A percentile compares a stretch with the other conserved stretches of the same genome.
These are phyloP conservation scores for Coniochaeta sp. DNA, from an alignment of 2,329 filamentous ascomycete species.

Conservation along the genomic window DNA sequence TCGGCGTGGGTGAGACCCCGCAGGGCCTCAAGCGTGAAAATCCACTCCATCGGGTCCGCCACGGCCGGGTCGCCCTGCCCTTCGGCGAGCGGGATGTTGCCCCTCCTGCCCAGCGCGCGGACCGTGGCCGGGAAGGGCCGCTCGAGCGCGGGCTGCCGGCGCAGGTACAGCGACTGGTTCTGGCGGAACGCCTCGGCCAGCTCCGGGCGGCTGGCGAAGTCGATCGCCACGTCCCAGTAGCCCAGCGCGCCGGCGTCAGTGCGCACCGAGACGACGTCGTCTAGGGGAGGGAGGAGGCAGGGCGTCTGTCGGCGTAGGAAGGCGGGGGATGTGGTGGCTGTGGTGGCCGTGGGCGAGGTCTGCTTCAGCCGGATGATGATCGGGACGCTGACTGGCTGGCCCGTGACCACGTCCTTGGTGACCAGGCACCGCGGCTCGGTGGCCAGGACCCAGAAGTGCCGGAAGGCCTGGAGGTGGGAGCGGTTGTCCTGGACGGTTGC, in stretches of 20 bases:
- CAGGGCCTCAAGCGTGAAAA: conserved; percentile 59
- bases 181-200: conserved; percentile 58
- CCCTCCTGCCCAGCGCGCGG: conserved; percentile 53
- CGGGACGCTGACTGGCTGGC: conserved; percentile 68
- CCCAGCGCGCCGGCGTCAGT: conserved; percentile 54
- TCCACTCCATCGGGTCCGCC: conserved; percentile 58
- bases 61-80: conserved; percentile 20
- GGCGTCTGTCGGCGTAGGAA: conserved; percentile 43
- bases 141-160: conserved; percentile 61
- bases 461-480: conserved; percentile 89
- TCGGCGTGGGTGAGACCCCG: conserved; percentile 56
- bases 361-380: conserved; percentile 56
- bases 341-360: conserved; percentile 26
- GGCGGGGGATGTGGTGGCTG: conserved; percentile 21
- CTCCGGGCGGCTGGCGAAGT: conserved; percentile 57
- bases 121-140: conserved; percentile 68
- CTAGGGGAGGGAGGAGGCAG: conserved; percentile 57
- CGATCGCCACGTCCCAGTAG: conserved; percentile 77
- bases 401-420: conserved; percentile 77
- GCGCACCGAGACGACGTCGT: conserved; percentile 51
- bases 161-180: conserved; percentile 68
- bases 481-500: conserved; percentile 86
- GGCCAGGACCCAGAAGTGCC: conserved; percentile 94
- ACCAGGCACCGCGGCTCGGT: conserved; percentile 85
- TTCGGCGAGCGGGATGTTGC: conserved; percentile 8